phyloP scores from a whole-genome alignment of 306 rosid genomes.

The Rosa chinensis region DNA sequence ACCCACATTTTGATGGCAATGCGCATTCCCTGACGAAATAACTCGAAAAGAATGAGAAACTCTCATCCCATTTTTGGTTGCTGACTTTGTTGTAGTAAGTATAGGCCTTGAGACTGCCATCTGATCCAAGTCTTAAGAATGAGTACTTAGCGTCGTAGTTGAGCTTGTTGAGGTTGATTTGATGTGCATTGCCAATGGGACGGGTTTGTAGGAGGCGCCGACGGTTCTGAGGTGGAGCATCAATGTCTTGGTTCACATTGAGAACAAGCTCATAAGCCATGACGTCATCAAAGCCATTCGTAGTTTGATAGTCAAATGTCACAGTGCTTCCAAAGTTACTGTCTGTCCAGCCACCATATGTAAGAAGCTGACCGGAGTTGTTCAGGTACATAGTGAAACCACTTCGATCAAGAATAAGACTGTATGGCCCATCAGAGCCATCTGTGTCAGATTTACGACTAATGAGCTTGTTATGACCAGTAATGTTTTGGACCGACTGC shows the following conservation, averaged over 20 bases:
- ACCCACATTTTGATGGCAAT: constrained; percentile 37
- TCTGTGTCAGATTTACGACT: constrained; percentile 33
- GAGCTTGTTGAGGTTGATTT: constrained; percentile 19
- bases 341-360: constrained; percentile 35
- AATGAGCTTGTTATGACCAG: constrained; percentile 23
- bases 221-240: not conserved
- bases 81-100: constrained; percentile 25
- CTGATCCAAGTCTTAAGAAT: constrained; percentile 28
- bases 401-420: constrained; percentile 15
- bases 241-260: not conserved
- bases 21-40: constrained; percentile 34
- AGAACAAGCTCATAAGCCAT: constrained; percentile 32
- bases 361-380: constrained; percentile 25
- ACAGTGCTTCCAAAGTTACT: constrained; percentile 7
- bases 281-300: constrained; percentile 5
- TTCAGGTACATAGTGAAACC: constrained; percentile 32
- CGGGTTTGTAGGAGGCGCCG: constrained; percentile 28
- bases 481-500: constrained; percentile 21
- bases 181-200: constrained; percentile 6
- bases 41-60: constrained; percentile 31
- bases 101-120: constrained; percentile 35
- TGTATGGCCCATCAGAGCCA: constrained; percentile 32
- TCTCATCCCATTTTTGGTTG: constrained; percentile 31
- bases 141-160: constrained; percentile 34
- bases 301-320: constrained; percentile 10